Evolutionary conservation across 768 basidiomycete genomes (phyloP).

Genomic region (Amanita pseudoporphyria): DNA sequence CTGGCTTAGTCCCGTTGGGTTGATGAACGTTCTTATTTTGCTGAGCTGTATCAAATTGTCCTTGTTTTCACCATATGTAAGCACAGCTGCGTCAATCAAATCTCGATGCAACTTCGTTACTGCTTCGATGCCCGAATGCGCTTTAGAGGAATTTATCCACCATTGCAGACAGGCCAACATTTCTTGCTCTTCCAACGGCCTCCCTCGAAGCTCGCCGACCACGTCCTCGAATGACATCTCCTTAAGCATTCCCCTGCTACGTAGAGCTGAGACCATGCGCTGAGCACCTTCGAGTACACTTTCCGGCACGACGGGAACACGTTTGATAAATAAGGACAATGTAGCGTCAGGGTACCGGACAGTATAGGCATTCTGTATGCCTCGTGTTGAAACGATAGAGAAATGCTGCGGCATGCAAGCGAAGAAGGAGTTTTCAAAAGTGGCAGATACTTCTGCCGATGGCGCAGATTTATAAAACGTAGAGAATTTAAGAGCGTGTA

Average conservation of each 20-base stretch:
- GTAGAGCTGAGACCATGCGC: conserved; percentile 52
- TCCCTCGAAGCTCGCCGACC: conserved; percentile 57
- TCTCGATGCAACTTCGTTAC: conserved; percentile 40
- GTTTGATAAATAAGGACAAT: conserved; percentile 67
- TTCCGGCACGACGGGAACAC: conserved; percentile 65
- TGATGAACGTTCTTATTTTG: conserved; percentile 64
- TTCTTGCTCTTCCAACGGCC: conserved; percentile 65
- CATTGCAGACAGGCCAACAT: conserved; percentile 80
- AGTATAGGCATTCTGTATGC: conserved; percentile 53
- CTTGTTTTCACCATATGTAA: conserved; percentile 31
- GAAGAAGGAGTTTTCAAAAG: conserved; percentile 77
- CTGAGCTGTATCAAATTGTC: conserved; percentile 61
- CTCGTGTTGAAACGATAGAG: conserved; percentile 66
- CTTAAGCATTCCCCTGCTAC: conserved; percentile 54
- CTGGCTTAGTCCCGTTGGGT: conserved; percentile 42
- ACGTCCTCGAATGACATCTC: conserved; percentile 79
- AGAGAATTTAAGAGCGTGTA: conserved; percentile 86
- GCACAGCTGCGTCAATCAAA: conserved; percentile 63
- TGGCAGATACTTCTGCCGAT: conserved; percentile 60
- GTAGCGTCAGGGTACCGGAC: conserved; percentile 68
- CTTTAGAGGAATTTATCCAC: conserved; percentile 51
- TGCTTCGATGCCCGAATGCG: conserved; percentile 22
- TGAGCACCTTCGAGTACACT: conserved; percentile 45
- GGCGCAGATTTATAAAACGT: conserved; percentile 86
- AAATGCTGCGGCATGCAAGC: conserved; percentile 44